Evolutionary conservation across 106 monocot species (phyloP), one percentile per base, ranked within the genome.

Genomic region (Posidonia australis): DNA sequence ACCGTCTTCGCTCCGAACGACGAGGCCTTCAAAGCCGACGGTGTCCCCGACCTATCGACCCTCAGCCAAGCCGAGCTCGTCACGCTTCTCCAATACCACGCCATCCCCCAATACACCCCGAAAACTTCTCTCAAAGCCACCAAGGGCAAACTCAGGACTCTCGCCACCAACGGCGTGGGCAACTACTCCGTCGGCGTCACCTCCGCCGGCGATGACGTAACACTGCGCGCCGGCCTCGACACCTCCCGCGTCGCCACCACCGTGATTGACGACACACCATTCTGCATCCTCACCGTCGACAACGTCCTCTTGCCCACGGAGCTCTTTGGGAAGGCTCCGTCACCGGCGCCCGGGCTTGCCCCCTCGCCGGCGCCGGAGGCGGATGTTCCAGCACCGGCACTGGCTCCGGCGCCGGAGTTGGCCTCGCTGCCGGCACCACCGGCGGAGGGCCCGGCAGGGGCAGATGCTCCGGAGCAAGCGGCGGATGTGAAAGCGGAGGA

Each of bases 1-100:
- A 98, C 96, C 5, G 74, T 98, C 10, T 84, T 98, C 68, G 96
- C 90, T 0, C 96, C 96, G 31, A 87, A 81, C 70, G 96, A 98
- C 67, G 87, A 84, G 66, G 96, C 96, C 10, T 98, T 98, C 61
- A 84, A 84, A 64, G 84, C 84, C 7, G 59, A 68, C 29, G 96
- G 75, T 12, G 82, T 74, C 10, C 90, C 96, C 1, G 80, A 87
- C 60, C 74, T 87, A 24, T 43, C 9, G 44, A 61, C 76, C 10
- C 79, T 98, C 54, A 73, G 70, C 68, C 84, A 84, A 54, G 90
- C 90, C 60, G 96, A 90, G 54, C 74, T 87, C 19, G 96, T 98
- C 20, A 83, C 90, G 1, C 73, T 98, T 16, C 82, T 98, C 48
- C 84, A 90, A 80, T 98, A 82, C 79, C 96, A 98, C 75, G 96